Percentiles rank a stretch among this genome's conserved stretches.
Evolutionary conservation across 441 rosid species (phyloP).

Genomic region (Populus hybrid): DNA sequence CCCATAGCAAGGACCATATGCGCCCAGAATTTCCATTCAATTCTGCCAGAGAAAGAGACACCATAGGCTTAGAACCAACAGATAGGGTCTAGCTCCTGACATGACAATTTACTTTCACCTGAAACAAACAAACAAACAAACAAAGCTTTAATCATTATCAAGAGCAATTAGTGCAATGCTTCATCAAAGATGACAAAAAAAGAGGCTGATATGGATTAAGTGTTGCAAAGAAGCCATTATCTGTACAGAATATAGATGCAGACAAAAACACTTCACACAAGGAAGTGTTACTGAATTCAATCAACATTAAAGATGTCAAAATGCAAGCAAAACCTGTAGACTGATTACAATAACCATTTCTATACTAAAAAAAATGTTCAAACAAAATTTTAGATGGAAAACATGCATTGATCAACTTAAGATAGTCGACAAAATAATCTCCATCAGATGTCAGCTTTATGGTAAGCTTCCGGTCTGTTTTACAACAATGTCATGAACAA

Average conservation of each 20-base stretch:
- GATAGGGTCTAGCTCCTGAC: constrained; percentile 45
- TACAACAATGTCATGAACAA: background rate
- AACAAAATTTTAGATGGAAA: background rate
- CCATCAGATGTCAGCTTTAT: no score
- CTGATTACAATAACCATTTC: constrained; percentile 1
- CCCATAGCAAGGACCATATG: constrained; percentile 73
- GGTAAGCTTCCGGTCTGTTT: background rate
- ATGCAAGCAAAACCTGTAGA: constrained; percentile 14
- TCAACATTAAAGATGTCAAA: background rate
- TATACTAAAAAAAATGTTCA: background rate
- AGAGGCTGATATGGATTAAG: background rate
- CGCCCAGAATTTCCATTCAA: constrained; percentile 57
- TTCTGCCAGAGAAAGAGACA: constrained; percentile 69
- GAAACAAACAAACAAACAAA: constrained; percentile 13
- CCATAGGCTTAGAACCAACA: constrained; percentile 80
- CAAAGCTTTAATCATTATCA: constrained; percentile 8
- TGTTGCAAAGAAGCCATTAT: background rate
- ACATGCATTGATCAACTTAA: background rate
- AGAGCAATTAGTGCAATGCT: constrained; percentile 5
- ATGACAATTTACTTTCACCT: constrained; percentile 66
- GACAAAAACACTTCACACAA: no score
- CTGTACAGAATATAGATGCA: constrained; percentile 8
- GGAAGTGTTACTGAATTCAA: background rate
- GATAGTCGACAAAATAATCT: background rate
- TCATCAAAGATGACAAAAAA: background rate